These are phyloP conservation scores for Ensete glaucum DNA, from an alignment of 176 grass and related monocot genomes.

Conservation along the genomic window DNA sequence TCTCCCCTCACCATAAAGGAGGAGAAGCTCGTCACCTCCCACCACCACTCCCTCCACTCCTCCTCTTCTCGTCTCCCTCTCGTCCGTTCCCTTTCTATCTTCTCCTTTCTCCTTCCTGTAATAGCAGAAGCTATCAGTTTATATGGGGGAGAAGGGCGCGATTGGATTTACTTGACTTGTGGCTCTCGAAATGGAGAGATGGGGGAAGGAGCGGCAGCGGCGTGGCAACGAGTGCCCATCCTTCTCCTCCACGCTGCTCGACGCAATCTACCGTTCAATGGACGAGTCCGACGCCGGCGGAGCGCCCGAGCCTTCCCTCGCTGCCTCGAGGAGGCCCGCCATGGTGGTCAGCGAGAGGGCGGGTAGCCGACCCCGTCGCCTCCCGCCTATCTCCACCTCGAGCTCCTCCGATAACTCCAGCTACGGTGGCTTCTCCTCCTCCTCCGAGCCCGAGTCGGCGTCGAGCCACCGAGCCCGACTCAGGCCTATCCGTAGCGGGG, in stretches of 20 bases:
- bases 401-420: constrained; percentile 13
- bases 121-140: neutral
- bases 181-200: neutral
- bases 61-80: neutral
- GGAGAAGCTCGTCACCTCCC: neutral
- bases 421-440: constrained; percentile 7
- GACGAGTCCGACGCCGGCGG: constrained; percentile 21
- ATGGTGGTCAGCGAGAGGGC: neutral
- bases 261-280: constrained; percentile 82
- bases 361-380: neutral
- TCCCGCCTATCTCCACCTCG: neutral
- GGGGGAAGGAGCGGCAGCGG: neutral
- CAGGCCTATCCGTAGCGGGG: constrained; percentile 26
- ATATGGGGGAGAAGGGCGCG: neutral
- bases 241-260: constrained; percentile 72
- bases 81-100: neutral
- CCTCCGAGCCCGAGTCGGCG: constrained; percentile 33
- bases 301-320: constrained; percentile 2
- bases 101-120: neutral
- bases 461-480: constrained; percentile 35
- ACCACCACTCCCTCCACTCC: neutral
- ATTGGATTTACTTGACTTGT: neutral
- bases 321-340: neutral
- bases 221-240: constrained; percentile 35
- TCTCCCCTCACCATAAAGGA: neutral